Evolutionary conservation across 441 rosid species (phyloP).

Genomic region (Erodium trifolium): DNA sequence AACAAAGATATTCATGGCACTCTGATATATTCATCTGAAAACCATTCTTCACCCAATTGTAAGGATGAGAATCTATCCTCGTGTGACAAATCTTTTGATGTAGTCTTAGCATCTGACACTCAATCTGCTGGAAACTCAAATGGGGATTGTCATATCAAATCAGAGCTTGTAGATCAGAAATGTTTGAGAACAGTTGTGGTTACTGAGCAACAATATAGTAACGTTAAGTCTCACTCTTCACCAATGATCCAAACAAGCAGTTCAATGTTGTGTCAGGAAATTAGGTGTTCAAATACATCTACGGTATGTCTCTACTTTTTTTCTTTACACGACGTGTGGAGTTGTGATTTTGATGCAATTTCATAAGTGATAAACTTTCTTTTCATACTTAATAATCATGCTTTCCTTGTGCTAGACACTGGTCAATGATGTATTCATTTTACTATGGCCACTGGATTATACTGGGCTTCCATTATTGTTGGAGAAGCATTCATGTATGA

Average conservation of each 20-base stretch:
- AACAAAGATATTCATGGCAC: constrained; percentile 24
- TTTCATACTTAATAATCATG: background rate
- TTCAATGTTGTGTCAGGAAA: constrained; percentile 25
- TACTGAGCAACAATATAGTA: constrained; percentile 23
- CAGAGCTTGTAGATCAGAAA: constrained; percentile 16
- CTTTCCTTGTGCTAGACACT: background rate
- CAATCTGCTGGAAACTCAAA: constrained; percentile 8
- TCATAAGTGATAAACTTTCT: background rate
- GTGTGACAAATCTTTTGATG: constrained; percentile 21
- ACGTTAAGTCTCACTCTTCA: constrained; percentile 21
- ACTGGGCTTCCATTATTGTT: too few species aligned
- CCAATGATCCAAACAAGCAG: constrained; percentile 19
- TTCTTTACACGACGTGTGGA: background rate
- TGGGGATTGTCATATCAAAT: background rate
- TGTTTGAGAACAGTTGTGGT: constrained; percentile 17
- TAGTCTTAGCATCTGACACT: constrained; percentile 1
- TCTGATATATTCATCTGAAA: constrained; percentile 20
- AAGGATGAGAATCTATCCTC: constrained; percentile 31
- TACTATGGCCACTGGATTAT: background rate
- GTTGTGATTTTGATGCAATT: constrained; percentile 1
- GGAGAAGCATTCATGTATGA: too few species aligned
- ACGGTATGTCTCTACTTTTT: constrained; percentile 21
- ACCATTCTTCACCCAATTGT: constrained; percentile 25
- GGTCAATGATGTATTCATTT: background rate
- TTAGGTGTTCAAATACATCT: constrained; percentile 21